Evolutionary conservation across 345 rosid species (phyloP).

Genomic region (Arabis alpina): DNA sequence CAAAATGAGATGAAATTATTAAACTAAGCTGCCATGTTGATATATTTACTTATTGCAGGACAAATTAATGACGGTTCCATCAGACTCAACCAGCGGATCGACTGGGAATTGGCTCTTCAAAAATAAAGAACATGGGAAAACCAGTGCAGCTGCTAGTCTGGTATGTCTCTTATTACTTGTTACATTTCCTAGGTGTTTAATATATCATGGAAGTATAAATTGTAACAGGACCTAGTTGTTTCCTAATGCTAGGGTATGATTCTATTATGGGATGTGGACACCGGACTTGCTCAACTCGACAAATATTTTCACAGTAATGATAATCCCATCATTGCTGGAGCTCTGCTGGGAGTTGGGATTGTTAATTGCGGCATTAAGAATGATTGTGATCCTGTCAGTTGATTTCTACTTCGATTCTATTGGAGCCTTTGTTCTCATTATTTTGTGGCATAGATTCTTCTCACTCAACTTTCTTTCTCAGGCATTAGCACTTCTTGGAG

Average conservation of each 20-base stretch:
- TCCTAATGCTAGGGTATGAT: conserved; percentile 76
- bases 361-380: conserved; percentile 80
- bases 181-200: conserved; percentile 19
- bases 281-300: conserved; percentile 89
- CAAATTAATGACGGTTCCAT: conserved; percentile 82
- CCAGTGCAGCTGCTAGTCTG: conserved; percentile 96
- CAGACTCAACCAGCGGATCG: conserved; percentile 74
- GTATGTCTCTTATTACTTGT: conserved; percentile 43
- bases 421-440: conserved; percentile 11
- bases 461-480: conserved; percentile 44
- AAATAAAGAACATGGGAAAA: conserved; percentile 94
- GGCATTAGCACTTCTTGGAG: conserved; percentile 88
- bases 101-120: conserved; percentile 93
- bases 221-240: conserved; percentile 24
- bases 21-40: conserved; percentile 23
- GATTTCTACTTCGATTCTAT: conserved; percentile 6
- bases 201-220: conserved; percentile 16
- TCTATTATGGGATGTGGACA: conserved; percentile 88
- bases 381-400: conserved; percentile 94
- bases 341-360: conserved; percentile 89
- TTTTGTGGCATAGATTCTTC: conserved; percentile 19
- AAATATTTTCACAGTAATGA: conserved; percentile 87
- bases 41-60: conserved; percentile 55
- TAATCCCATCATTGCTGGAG: conserved; percentile 85
- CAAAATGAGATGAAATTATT: neutral